Evolutionary conservation across 441 rosid species (phyloP), one percentile per base, ranked within the genome.

Genomic region (Viola pubescens): DNA sequence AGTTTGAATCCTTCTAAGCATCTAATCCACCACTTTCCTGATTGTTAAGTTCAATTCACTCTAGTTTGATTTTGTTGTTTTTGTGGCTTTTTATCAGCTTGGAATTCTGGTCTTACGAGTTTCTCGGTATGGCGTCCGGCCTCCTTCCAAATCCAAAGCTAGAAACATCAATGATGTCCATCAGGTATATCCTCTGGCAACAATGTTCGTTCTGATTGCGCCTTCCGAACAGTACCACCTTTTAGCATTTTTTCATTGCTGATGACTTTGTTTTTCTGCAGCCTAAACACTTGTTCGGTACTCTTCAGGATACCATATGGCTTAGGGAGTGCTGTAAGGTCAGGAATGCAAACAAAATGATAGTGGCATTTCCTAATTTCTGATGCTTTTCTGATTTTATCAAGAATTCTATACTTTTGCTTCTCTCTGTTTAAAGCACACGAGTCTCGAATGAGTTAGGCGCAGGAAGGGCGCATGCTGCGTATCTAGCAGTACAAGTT

Each of bases 71-170:
- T 26, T 26, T 1, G 3, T 26, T 26, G 34, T 43, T 43, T 42
- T 3, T 43, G 1, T 43, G 46, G 1, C 7, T 9, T 6, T 43
- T 3, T 9, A 43, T 43, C 46, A 43, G 46, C 46, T 43, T 43
- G 46, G 46, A 43, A 3, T 43, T 43, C 46, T 43, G 46, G 46
- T 43, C 46, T 6, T 43, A 6, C 46, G 46, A 43, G 46, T 43
- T 76, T 49, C 54, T 84, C 52, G 81, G 79, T 11, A 54, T 84
- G 37, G 55, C 76, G 46, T 77, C 85, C 7, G 83, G 84, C 46
- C 76, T 82, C 65, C 77, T 82, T 64, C 82, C 87, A 0, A 77
- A 80, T 59, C 85, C 84, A 2, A 64, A 63, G 65, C 78, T 80
- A 2, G 81, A 82, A 77, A 65, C 79, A 14, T 79, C 3, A 43